phyloP scores from a whole-genome alignment of 2,329 filamentous ascomycete genomes.

The Sclerotinia nivalis region DNA sequence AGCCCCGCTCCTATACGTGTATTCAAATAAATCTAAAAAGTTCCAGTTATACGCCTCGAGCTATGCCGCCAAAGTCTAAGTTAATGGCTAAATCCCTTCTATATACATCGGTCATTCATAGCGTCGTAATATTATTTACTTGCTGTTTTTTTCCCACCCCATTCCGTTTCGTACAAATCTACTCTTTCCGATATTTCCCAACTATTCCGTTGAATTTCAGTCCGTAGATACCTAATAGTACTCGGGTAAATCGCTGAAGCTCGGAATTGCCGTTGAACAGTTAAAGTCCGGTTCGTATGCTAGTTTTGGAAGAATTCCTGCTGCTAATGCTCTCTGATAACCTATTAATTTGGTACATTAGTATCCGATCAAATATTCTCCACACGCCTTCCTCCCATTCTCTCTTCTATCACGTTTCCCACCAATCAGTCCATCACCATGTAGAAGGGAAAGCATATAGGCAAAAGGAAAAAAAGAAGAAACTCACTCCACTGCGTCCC shows the following conservation, averaged over 20 bases:
- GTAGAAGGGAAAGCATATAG: conserved; percentile 55
- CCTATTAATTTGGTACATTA: conserved; percentile 6
- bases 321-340: conserved; percentile 22
- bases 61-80: not conserved
- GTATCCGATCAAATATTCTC: not conserved
- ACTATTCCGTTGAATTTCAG: not conserved
- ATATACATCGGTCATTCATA: not conserved
- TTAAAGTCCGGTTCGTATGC: conserved; percentile 71
- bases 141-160: not conserved
- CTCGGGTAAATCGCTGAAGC: conserved; percentile 55
- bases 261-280: conserved; percentile 58
- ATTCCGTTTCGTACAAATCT: not conserved
- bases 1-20: not conserved
- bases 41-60: not conserved
- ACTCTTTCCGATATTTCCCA: not conserved
- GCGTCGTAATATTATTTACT: not conserved
- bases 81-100: not conserved
- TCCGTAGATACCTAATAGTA: conserved; percentile 44
- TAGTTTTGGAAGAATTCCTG: conserved; percentile 74
- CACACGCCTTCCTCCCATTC: not conserved
- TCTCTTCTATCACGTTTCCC: too few species aligned
- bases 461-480: not conserved
- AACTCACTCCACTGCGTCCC: conserved; percentile 72
- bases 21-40: not conserved
- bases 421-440: conserved; percentile 59